Conservation (phyloP, 2,329 filamentous ascomycete species). For the Sporothrix inflata region DNA sequence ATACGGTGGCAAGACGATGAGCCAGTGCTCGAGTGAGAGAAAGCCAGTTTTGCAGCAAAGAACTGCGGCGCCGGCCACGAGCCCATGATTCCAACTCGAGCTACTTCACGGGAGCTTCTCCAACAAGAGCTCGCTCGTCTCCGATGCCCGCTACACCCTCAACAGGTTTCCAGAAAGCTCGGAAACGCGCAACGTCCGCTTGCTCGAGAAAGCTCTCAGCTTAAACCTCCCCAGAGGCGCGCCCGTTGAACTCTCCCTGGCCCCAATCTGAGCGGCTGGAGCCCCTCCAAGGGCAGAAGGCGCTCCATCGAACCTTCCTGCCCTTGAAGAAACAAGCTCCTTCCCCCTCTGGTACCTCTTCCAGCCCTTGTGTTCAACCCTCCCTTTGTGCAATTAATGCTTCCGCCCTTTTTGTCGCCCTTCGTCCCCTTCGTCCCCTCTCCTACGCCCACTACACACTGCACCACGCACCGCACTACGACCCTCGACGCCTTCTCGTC, state of each 20-base stretch:
- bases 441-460: background rate
- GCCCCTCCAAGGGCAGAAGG: background rate
- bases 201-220: constrained; percentile 5
- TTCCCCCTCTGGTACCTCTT: constrained; percentile 13
- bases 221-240: background rate
- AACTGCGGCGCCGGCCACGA: background rate
- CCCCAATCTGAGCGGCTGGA: background rate
- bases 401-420: constrained; percentile 24
- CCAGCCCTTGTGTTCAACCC: constrained; percentile 21
- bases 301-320: constrained; percentile 4
- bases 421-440: constrained; percentile 3
- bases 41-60: background rate
- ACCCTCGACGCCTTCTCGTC: background rate
- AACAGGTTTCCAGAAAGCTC: constrained; percentile 16
- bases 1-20: background rate
- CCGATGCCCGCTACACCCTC: background rate
- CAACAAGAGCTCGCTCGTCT: background rate
- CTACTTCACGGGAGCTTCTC: background rate
- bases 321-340: constrained; percentile 16
- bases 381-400: constrained; percentile 26
- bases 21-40: background rate
- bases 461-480: background rate
- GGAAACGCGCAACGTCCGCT: background rate
- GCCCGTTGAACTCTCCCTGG: constrained; percentile 7
- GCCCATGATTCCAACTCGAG: background rate